Evolutionary conservation across 2,329 filamentous ascomycete genomes (phyloP).

Genomic region (Simplicillium aogashimaense): DNA sequence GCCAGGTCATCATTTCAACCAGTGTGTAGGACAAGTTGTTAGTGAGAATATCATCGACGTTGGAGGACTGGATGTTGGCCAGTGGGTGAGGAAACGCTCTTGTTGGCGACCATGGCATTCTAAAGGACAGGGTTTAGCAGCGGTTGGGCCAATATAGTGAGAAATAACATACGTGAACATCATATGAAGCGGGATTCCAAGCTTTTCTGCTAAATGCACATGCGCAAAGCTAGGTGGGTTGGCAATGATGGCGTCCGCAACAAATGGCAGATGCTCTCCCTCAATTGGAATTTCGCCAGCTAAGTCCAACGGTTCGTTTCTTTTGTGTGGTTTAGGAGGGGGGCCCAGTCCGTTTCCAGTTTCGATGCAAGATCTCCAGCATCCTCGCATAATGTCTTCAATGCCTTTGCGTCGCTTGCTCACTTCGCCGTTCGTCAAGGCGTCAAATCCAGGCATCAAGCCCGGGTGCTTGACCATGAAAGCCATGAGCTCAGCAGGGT

Average conservation of each 20-base stretch:
- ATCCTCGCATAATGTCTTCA: constrained; percentile 70
- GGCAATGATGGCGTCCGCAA: constrained; percentile 73
- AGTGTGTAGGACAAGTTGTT: constrained; percentile 79
- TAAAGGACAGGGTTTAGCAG: constrained; percentile 38
- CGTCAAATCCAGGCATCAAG: constrained; percentile 72
- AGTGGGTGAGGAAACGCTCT: constrained; percentile 79
- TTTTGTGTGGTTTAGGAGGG: constrained; percentile 33
- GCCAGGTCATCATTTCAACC: constrained; percentile 89
- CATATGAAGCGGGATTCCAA: constrained; percentile 67
- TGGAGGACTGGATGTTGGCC: constrained; percentile 68
- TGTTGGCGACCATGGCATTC: constrained; percentile 86
- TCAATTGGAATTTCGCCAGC: constrained; percentile 26
- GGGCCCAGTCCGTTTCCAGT: constrained; percentile 55
- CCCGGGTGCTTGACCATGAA: constrained; percentile 90
- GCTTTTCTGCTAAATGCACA: constrained; percentile 63
- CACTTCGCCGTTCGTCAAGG: constrained; percentile 67
- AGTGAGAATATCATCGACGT: constrained; percentile 65
- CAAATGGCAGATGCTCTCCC: constrained; percentile 50
- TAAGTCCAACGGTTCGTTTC: constrained; percentile 35
- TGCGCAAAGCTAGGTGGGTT: constrained; percentile 73
- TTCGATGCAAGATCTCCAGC: constrained; percentile 80
- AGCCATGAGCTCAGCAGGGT: constrained; percentile 68
- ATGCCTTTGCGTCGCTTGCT: constrained; percentile 65
- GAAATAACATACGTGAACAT: constrained; percentile 69
- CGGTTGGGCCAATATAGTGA: background rate